A percentile compares a stretch with the other conserved stretches of the same genome.
Evolutionary conservation across 805 yeast genomes (phyloP).

Genomic region (Hermanozyma aechmeae): DNA sequence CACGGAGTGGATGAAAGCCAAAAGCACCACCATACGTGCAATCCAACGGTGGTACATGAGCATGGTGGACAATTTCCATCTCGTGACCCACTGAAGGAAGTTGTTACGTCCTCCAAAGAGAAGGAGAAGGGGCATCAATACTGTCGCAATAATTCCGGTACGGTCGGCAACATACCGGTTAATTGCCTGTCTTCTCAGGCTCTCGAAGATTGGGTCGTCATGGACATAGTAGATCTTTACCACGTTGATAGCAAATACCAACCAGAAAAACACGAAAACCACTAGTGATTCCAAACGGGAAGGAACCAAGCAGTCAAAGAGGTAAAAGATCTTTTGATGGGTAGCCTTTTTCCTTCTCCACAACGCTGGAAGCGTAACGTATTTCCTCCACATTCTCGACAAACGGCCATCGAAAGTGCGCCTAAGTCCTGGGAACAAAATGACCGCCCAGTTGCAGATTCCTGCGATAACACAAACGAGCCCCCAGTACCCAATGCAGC

Average conservation of each 20-base stretch:
- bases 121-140: slow-evolving; percentile 7
- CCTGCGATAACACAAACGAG: slow-evolving; percentile 7
- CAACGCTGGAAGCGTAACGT: not conserved
- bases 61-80: slow-evolving; percentile 9
- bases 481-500: slow-evolving; percentile 6
- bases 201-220: slow-evolving; percentile 3
- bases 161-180: slow-evolving; percentile 9
- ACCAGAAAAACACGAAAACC: slow-evolving; percentile 3
- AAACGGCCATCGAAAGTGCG: slow-evolving; percentile 2
- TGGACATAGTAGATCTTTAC: not conserved
- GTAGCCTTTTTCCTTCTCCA: not conserved
- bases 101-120: slow-evolving; percentile 11
- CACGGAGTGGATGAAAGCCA: slow-evolving; percentile 7
- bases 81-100: slow-evolving; percentile 9
- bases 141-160: slow-evolving; percentile 5
- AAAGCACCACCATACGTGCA: slow-evolving; percentile 5
- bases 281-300: not conserved
- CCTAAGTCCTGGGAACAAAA: slow-evolving; percentile 6
- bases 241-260: slow-evolving; percentile 4
- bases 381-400: not conserved
- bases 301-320: not conserved
- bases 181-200: slow-evolving; percentile 1
- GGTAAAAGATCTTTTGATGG: not conserved
- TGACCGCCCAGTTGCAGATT: slow-evolving; percentile 7
- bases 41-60: slow-evolving; percentile 9